Conservation (phyloP, 2,329 filamentous ascomycete genomes). For the Madurella fahalii region DNA sequence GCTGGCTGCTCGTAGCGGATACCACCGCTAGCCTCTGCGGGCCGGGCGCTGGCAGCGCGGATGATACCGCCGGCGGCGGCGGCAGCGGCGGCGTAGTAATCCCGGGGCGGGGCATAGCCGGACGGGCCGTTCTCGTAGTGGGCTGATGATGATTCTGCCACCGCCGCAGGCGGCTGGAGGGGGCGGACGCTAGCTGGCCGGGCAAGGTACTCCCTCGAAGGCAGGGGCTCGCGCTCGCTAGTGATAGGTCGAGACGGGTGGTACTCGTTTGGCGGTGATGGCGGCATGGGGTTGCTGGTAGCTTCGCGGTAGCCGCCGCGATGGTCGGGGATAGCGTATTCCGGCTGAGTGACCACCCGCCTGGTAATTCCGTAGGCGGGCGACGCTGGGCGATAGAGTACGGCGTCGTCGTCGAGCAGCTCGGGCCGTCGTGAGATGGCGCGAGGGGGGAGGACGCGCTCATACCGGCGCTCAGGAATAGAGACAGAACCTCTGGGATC, state of each 20-base stretch:
- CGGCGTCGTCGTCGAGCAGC: slow-evolving; percentile 46
- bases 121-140: slow-evolving; percentile 24
- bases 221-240: slow-evolving; percentile 30
- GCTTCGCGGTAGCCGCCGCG: slow-evolving; percentile 50
- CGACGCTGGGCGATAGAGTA: slow-evolving; percentile 49
- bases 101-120: slow-evolving; percentile 35
- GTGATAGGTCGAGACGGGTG: slow-evolving; percentile 38
- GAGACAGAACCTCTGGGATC: slow-evolving; percentile 31
- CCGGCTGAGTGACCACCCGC: slow-evolving; percentile 60
- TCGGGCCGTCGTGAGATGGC: slow-evolving; percentile 49
- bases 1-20: slow-evolving; percentile 18
- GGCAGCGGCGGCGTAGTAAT: slow-evolving; percentile 41
- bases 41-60: slow-evolving; percentile 20
- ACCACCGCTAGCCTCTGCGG: slow-evolving; percentile 8
- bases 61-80: not conserved
- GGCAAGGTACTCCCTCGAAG: slow-evolving; percentile 46
- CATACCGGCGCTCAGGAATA: slow-evolving; percentile 48
- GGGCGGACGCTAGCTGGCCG: slow-evolving; percentile 54
- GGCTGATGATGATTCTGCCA: slow-evolving; percentile 26
- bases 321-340: slow-evolving; percentile 50
- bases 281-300: slow-evolving; percentile 41
- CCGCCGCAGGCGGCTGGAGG: slow-evolving; percentile 18
- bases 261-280: slow-evolving; percentile 42
- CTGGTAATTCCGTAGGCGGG: slow-evolving; percentile 47
- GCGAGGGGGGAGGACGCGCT: slow-evolving; percentile 50